Base-by-base conservation (phyloP, 2,329 filamentous ascomycete species). In the Colletotrichum sp. region DNA sequence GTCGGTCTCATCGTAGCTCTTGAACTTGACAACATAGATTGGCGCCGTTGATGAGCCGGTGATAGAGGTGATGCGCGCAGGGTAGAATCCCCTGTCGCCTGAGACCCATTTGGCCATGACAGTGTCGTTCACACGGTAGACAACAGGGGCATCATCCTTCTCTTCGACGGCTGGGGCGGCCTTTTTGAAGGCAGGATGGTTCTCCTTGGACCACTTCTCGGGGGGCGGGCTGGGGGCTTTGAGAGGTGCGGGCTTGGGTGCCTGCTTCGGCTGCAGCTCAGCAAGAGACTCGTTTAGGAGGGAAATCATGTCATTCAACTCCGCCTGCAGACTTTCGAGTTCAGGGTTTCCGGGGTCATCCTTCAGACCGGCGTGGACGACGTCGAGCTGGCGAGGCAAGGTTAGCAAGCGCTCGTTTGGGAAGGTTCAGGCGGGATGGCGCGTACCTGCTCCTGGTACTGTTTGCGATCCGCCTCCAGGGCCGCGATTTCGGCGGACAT, bases 1-100 rank as follows among this genome's bases (percentile, higher is more conserved):
- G 85, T 98, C 96, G 62, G 94, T 95, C 26, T 91, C 95, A 78
- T 93, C 92, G 86, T 99, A 99, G 81, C 92, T 95, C 86, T 98
- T 96, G 89, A 99, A 99, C 80, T 95, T 97, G 84, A 99, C 96
- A 64, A 95, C 94, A 84, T 98, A 99, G 78, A 98, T 95, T 44
- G 96, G 96, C 69, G 95, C 95, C 59, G 93, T 94, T n/a, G 94
- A 93, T 10, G 96, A 98, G 75, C 97, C 97, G 26, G 96, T 98
- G 80, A 98, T 96, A 69, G 95, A 96, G 68, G 95, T 96, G 84
- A 99, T 98, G 81, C 95, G 93, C 57, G 96, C 97, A 62, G 95
- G 94, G 86, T 99, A 99, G 86, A 96, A 98, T 28, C 91, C 91
- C 82, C 95, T 95, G 85, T 99, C 97, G 71, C 95, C 96, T 12